Evolutionary conservation across 352 stramenopile genomes (phyloP), one percentile per base, ranked within the genome.

Genomic region (Saprolegnia parasitica): DNA sequence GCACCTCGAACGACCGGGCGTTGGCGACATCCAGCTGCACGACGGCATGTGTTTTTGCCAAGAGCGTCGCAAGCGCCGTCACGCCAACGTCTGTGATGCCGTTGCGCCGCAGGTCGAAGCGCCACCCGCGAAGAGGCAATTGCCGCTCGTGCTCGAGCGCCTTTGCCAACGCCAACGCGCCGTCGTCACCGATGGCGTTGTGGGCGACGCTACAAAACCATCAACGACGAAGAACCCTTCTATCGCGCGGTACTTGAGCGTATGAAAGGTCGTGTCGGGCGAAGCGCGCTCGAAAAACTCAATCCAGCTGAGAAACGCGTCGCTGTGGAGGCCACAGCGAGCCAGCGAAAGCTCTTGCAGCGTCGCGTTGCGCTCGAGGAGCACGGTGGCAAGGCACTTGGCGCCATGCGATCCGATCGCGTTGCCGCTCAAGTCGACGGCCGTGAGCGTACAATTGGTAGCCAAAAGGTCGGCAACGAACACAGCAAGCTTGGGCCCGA

Each of bases 181-280:
- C 63, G 20, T 70, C 63, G 54, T 70, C 63, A 39, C 55, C 49
- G 13, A 70, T 70, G 4, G 15, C 29, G 23, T 70, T 70, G 63
- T 39, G n/a, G 20, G 63, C 47, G 8, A 70, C 21, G 23, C 63
- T 70, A 61, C 54, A 62, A 49, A 18, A 37, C 11, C 20, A 39
- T 42, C 2, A 56, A 1, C 46, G 21, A 65, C 54, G 9, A 23
- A 16, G 23, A 56, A 52, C 21, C 18, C 5, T n/a, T 18, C 23
- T 16, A 58, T 32, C 5, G 3, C 11, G 21, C 26, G 45, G 32
- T 61, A 70, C 63, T 70, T 32, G 37, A 70, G 54, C 1, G 47
- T 70, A 23, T 70, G 42, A 20, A 70, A 52, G 1, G 47, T 57
- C 18, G 54, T 29, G 23, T 70, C 62, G 16, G 29, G 11, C 18